Percentiles rank a stretch among this genome's conserved stretches.
These are phyloP conservation scores for Acacia crassicarpa DNA, from an alignment of 306 rosid genomes.

Conservation along the genomic window DNA sequence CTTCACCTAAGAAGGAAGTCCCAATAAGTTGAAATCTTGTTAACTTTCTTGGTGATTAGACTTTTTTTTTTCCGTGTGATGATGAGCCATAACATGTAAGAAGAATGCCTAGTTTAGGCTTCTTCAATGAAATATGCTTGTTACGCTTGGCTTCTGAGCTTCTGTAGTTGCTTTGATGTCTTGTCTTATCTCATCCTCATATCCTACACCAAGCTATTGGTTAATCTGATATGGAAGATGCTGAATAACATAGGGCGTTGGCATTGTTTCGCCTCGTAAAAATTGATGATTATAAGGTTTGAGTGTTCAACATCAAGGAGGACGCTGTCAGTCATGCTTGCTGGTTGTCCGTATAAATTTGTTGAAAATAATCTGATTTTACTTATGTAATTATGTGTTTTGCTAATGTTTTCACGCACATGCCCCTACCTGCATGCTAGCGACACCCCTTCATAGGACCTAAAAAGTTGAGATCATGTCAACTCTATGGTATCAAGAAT, in stretches of 20 bases:
- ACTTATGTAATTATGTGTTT: neutral
- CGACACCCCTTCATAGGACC: neutral
- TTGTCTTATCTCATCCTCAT: neutral
- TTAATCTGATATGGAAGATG: neutral
- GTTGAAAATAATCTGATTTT: neutral
- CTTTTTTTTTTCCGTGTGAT: neutral
- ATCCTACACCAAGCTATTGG: neutral
- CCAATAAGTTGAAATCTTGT: neutral
- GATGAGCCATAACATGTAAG: slow-evolving; percentile 59
- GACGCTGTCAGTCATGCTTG: neutral
- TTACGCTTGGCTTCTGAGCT: slow-evolving; percentile 76
- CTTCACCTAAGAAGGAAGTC: too few relatives aligned
- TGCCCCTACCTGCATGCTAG: neutral
- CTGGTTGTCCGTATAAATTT: neutral
- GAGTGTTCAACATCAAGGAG: neutral
- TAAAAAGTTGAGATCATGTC: neutral
- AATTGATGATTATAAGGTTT: neutral
- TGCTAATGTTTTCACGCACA: neutral
- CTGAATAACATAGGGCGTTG: neutral
- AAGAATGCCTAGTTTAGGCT: slow-evolving; percentile 16
- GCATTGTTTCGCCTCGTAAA: neutral
- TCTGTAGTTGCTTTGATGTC: neutral
- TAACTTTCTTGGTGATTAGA: neutral
- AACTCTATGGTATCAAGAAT: neutral
- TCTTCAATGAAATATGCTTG: slow-evolving; percentile 51